Evolutionary conservation across 2,329 filamentous ascomycete genomes (phyloP).

Genomic region (Beauveria bassiana): DNA sequence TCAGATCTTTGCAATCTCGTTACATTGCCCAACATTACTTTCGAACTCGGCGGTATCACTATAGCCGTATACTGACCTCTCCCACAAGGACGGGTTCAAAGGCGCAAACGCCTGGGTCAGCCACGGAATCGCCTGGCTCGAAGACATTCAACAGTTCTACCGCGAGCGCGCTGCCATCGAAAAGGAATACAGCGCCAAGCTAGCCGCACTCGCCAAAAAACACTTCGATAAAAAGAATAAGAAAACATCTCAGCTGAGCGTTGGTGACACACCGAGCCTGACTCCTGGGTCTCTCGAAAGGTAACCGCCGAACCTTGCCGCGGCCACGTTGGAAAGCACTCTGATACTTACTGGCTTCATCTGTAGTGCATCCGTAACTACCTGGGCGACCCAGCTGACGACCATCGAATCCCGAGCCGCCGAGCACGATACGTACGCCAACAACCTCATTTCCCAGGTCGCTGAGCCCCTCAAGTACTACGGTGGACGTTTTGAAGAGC

Average conservation of each 20-base stretch:
- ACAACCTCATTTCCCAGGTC: constrained; percentile 69
- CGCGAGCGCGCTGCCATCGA: constrained; percentile 89
- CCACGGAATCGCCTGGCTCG: constrained; percentile 87
- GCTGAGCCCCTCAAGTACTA: constrained; percentile 80
- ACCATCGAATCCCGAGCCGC: constrained; percentile 81
- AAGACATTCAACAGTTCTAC: constrained; percentile 96
- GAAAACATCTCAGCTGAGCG: constrained; percentile 79
- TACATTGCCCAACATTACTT: not conserved
- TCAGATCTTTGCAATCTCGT: not conserved
- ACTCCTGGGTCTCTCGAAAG: constrained; percentile 93
- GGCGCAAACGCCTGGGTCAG: constrained; percentile 86
- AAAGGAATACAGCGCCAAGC: constrained; percentile 90
- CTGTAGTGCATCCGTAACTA: constrained; percentile 80
- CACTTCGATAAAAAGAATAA: constrained; percentile 96
- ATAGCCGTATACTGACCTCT: constrained; percentile 9
- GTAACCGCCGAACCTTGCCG: constrained; percentile 30
- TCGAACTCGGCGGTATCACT: constrained; percentile 12
- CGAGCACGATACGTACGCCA: constrained; percentile 81
- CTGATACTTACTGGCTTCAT: not conserved
- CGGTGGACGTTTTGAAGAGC: constrained; percentile 71
- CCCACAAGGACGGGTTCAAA: constrained; percentile 82
- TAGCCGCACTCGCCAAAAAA: constrained; percentile 82
- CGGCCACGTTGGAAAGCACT: too few species aligned
- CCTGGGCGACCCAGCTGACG: constrained; percentile 89
- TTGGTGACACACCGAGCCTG: constrained; percentile 86